Conservation (phyloP, 2,329 filamentous ascomycete species). For the Calonectria naviculata region DNA sequence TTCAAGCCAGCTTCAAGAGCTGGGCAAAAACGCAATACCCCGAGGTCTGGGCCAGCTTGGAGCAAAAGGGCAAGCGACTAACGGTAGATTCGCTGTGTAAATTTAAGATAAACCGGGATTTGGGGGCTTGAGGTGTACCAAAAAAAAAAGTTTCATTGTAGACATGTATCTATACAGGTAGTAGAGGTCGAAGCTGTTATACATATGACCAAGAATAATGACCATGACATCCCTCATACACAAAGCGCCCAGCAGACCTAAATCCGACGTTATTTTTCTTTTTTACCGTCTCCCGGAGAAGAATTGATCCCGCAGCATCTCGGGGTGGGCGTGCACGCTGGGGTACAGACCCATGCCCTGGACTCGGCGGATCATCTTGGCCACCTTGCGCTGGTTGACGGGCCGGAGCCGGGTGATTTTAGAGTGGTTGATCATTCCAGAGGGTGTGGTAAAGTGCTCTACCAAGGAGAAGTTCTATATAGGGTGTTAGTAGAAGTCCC, state of each 20-base stretch:
- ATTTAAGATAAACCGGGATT: conserved; percentile 61
- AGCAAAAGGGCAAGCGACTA: conserved; percentile 60
- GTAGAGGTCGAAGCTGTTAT: conserved; percentile 47
- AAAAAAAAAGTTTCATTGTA: conserved; percentile 38
- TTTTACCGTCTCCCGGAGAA: conserved; percentile 35
- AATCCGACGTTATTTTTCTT: not conserved
- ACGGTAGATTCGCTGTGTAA: conserved; percentile 57
- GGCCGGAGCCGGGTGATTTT: conserved; percentile 82
- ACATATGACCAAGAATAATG: conserved; percentile 46
- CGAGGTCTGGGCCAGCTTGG: conserved; percentile 74
- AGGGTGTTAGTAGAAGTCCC: conserved; percentile 7
- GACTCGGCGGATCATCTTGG: conserved; percentile 89
- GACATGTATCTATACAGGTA: conserved; percentile 49
- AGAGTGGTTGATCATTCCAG: conserved; percentile 86
- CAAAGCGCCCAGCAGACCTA: conserved; percentile 21
- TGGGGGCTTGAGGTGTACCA: conserved; percentile 59
- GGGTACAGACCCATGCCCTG: conserved; percentile 94
- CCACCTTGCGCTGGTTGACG: conserved; percentile 92
- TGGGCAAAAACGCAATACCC: conserved; percentile 80
- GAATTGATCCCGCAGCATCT: conserved; percentile 69
- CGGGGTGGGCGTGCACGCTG: conserved; percentile 89
- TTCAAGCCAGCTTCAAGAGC: conserved; percentile 76
- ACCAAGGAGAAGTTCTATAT: conserved; percentile 90
- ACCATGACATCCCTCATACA: conserved; percentile 36
- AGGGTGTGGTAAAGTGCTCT: conserved; percentile 85